Evolutionary conservation across 2,329 filamentous ascomycete genomes (phyloP).

Genomic region (Phialophora chinensis): DNA sequence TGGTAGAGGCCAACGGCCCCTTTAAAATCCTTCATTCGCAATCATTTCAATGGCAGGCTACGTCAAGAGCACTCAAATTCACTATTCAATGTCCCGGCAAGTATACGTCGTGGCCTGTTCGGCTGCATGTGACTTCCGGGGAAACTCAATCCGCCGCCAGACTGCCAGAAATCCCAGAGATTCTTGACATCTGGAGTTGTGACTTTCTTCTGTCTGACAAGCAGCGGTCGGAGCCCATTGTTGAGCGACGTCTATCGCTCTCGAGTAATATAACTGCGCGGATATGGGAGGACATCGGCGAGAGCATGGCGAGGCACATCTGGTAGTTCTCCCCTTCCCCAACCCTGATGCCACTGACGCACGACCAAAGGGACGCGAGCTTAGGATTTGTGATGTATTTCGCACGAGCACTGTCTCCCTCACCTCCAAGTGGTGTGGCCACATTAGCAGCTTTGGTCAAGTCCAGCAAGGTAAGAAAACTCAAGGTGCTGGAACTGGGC

Average conservation of each 20-base stretch:
- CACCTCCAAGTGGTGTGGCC: constrained; percentile 38
- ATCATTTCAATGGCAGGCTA: constrained; percentile 52
- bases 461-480: constrained; percentile 40
- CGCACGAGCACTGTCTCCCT: constrained; percentile 49
- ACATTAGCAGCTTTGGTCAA: constrained; percentile 46
- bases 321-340: constrained; percentile 57
- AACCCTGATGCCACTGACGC: constrained; percentile 24
- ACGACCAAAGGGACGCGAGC: constrained; percentile 60
- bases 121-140: constrained; percentile 37
- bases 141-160: constrained; percentile 22
- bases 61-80: constrained; percentile 53
- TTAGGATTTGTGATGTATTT: constrained; percentile 63
- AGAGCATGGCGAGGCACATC: constrained; percentile 74
- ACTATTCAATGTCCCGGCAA: constrained; percentile 45
- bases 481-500: constrained; percentile 68
- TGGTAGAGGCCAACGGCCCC: constrained; percentile 34
- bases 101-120: constrained; percentile 32
- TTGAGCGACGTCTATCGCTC: constrained; percentile 61
- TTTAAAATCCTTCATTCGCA: constrained; percentile 50
- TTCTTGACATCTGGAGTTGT: constrained; percentile 65
- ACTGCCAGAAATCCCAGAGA: constrained; percentile 45
- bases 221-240: constrained; percentile 56
- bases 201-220: constrained; percentile 49
- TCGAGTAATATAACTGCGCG: constrained; percentile 49
- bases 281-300: constrained; percentile 73